Percentiles rank a stretch among this genome's conserved stretches.
Conservation (phyloP, 2,329 filamentous ascomycete species). For the Talaromyces sp. region DNA sequence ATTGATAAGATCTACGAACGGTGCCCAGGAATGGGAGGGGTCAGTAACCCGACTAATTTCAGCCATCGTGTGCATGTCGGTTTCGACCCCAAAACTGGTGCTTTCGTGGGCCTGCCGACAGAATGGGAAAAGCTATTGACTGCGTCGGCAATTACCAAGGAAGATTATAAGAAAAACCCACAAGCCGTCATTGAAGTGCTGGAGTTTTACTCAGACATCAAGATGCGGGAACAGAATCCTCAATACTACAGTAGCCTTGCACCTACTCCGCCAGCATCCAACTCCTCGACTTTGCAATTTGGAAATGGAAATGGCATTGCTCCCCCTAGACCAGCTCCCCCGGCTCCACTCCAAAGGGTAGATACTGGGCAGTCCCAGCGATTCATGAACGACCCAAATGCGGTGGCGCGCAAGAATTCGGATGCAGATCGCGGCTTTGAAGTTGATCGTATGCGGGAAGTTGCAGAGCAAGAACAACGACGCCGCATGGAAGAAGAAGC, state of each 20-base stretch:
- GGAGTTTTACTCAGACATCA: conserved; percentile 67
- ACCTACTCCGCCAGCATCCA: conserved; percentile 60
- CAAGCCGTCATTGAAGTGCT: conserved; percentile 68
- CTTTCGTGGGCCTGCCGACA: conserved; percentile 87
- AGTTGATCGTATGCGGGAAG: conserved; percentile 51
- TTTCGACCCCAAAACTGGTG: conserved; percentile 90
- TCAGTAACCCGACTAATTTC: conserved; percentile 98
- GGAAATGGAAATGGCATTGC: conserved; percentile 58
- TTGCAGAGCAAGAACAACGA: conserved; percentile 53
- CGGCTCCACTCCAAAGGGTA: conserved; percentile 44
- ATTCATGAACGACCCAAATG: conserved; percentile 28
- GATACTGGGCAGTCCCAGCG: conserved; percentile 42
- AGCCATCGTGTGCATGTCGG: conserved; percentile 95
- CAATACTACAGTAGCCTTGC: conserved; percentile 58
- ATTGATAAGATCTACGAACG: conserved; percentile 97
- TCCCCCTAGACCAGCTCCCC: conserved; percentile 65
- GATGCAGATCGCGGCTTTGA: conserved; percentile 52
- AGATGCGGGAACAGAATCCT: conserved; percentile 61
- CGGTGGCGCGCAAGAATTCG: conserved; percentile 51
- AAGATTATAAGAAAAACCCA: conserved; percentile 96
- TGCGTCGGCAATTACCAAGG: conserved; percentile 94
- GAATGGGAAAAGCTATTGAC: conserved; percentile 98
- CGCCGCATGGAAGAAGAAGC: conserved; percentile 52
- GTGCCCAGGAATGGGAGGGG: conserved; percentile 94
- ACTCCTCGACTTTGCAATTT: conserved; percentile 43